Evolutionary conservation across 768 basidiomycete species (phyloP), one percentile per base, ranked within the genome.

Genomic region (Mycena olivaceomarginata): DNA sequence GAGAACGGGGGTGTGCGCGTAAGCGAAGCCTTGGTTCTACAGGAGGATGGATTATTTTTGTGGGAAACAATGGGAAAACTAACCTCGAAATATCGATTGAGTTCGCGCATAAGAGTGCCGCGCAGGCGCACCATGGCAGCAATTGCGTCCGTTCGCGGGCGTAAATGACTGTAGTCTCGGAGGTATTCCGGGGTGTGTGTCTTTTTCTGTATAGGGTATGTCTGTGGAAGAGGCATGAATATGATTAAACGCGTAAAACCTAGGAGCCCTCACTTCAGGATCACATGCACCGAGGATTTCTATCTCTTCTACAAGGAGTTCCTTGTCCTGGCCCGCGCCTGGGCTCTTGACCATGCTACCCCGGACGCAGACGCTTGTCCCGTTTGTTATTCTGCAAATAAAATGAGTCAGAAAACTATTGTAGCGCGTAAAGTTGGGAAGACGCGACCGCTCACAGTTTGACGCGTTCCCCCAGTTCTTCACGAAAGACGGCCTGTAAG

Each of bases 131-230:
- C 87, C 89, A 97, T 93, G 41, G 95, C 90, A 1, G 93, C 93
- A 39, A 92, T 92, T 0, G 88, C 87, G 41, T 92, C 89, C 11
- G 96, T 97, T 15, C 98, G 91, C 9, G 95, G 90, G 12, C 98
- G 93, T n/a, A 99, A 85, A 87, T 99, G 97, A 5, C 93, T 92
- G 81, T 98, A 90, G 74, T 97, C 95, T 10, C 98, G 92, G 41
- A 98, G 90, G 81, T 96, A 94, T 76, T 97, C 94, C 2, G 90
- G 85, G 2, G 95, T 92, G 13, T 97, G 89, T 40, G 92, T 85
- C 84, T 99, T 93, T 84, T 98, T 99, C 85, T 98, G 98, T 67
- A 98, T 97, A 0, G 97, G 97, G 84, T 98, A 99, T 62, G 86
- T 86, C 97, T 97, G 70, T 22, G 25, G 8, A 56, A 64, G 53